These are phyloP conservation scores for Aspergillus sp. DNA, from an alignment of 2,329 filamentous ascomycete genomes.

Conservation along the genomic window DNA sequence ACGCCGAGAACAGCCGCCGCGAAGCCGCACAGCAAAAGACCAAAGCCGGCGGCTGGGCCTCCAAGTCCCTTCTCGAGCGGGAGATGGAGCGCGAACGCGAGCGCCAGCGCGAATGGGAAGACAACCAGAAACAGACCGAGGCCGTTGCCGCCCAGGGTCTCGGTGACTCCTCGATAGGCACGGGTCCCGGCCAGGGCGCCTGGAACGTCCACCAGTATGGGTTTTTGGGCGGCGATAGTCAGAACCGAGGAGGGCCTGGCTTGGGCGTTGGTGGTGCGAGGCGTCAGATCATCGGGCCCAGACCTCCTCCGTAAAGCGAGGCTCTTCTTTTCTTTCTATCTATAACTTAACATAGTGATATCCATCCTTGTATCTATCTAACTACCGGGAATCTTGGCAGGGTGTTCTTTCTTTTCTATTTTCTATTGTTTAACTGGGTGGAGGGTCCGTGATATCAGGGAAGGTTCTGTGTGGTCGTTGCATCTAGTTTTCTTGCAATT, in stretches of 20 bases:
- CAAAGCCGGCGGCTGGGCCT: slow-evolving; percentile 60
- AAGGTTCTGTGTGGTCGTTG: no score
- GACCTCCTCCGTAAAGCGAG: slow-evolving; percentile 44
- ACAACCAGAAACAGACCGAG: slow-evolving; percentile 54
- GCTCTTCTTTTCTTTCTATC: no score
- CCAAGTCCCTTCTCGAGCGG: slow-evolving; percentile 63
- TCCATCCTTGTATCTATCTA: no score
- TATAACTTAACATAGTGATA: no score
- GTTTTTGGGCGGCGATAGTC: slow-evolving; percentile 61
- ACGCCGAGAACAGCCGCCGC: slow-evolving; percentile 56
- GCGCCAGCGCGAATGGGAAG: slow-evolving; percentile 65
- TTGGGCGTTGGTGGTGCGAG: slow-evolving; percentile 56
- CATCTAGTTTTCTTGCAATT: no score
- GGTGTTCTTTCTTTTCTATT: no score
- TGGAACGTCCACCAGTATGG: slow-evolving; percentile 68
- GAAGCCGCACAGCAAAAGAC: slow-evolving; percentile 57
- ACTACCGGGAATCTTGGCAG: no score
- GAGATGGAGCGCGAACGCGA: slow-evolving; percentile 68
- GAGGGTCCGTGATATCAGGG: no score
- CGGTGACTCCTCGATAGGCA: slow-evolving; percentile 43
- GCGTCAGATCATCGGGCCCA: slow-evolving; percentile 63
- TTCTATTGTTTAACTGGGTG: no score
- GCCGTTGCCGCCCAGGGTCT: slow-evolving; percentile 45
- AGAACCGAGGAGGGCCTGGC: slow-evolving; percentile 54
- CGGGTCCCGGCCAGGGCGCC: slow-evolving; percentile 48